Percentiles rank a stretch among this genome's conserved stretches.
These are phyloP conservation scores for Oxyria digyna DNA, from an alignment of 148 eudicot species.

Conservation along the genomic window DNA sequence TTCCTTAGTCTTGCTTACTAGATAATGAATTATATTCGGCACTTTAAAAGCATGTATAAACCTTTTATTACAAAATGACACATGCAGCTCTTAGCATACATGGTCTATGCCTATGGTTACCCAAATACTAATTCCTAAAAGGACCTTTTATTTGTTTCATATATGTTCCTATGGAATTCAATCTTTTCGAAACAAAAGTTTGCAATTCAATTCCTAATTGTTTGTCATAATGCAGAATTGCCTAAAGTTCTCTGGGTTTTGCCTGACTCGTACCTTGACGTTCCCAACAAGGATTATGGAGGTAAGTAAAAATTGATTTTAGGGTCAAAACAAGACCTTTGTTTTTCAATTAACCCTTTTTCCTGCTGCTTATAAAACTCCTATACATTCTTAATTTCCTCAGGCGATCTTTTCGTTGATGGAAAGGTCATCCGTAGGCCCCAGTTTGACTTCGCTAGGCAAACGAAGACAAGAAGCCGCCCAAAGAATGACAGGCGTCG, in stretches of 20 bases:
- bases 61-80: neutral
- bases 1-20: neutral
- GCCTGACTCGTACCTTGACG: constrained; percentile 95
- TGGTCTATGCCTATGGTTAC: neutral
- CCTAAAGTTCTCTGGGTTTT: constrained; percentile 90
- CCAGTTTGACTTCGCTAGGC: constrained; percentile 55
- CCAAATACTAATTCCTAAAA: neutral
- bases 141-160: neutral
- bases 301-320: constrained; percentile 29
- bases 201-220: constrained; percentile 1
- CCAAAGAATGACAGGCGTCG: constrained; percentile 71
- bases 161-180: neutral
- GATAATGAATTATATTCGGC: neutral
- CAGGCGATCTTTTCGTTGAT: constrained; percentile 70
- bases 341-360: neutral
- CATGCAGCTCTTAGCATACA: neutral
- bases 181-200: neutral
- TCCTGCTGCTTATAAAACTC: neutral
- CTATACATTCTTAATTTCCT: neutral
- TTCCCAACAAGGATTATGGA: constrained; percentile 95
- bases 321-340: neutral
- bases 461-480: constrained; percentile 43
- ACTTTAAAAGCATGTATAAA: neutral
- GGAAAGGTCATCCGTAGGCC: constrained; percentile 81
- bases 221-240: constrained; percentile 26